Evolutionary conservation across 768 basidiomycete species (phyloP).

Genomic region (Mycena pura): DNA sequence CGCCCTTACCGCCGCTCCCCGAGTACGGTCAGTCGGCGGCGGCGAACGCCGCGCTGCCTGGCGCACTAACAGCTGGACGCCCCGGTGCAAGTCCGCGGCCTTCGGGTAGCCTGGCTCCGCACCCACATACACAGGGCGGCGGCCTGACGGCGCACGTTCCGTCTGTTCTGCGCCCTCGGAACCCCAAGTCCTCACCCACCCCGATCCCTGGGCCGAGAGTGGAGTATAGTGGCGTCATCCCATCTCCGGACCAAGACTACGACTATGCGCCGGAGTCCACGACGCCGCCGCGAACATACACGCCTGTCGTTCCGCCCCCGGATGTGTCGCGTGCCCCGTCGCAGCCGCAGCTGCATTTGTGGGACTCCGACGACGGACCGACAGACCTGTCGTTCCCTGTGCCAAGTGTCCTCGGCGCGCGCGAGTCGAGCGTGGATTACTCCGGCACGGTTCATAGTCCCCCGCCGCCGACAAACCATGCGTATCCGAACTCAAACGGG

Average conservation of each 20-base stretch:
- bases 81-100: no score
- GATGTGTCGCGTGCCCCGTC: constrained; percentile 3
- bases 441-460: constrained; percentile 6
- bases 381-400: constrained; percentile 41
- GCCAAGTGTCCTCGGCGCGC: constrained; percentile 26
- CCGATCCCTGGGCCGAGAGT: constrained; percentile 28
- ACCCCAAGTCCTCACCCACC: constrained; percentile 29
- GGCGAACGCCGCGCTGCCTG: constrained; percentile 24
- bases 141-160: constrained; percentile 39
- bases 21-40: constrained; percentile 32
- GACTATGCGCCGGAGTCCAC: neutral
- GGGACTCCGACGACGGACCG: constrained; percentile 15
- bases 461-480: constrained; percentile 18
- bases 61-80: constrained; percentile 30
- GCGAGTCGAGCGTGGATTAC: constrained; percentile 9
- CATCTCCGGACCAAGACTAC: constrained; percentile 9
- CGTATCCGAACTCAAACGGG: neutral
- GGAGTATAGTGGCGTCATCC: constrained; percentile 20
- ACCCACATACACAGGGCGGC: no score
- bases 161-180: constrained; percentile 50
- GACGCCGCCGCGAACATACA: constrained; percentile 17
- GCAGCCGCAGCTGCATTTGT: constrained; percentile 11
- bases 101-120: no score
- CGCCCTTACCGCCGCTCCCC: constrained; percentile 50
- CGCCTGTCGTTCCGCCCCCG: constrained; percentile 14